Base-by-base conservation (phyloP, 2,329 filamentous ascomycete species). In the Verticillium alfalfae region DNA sequence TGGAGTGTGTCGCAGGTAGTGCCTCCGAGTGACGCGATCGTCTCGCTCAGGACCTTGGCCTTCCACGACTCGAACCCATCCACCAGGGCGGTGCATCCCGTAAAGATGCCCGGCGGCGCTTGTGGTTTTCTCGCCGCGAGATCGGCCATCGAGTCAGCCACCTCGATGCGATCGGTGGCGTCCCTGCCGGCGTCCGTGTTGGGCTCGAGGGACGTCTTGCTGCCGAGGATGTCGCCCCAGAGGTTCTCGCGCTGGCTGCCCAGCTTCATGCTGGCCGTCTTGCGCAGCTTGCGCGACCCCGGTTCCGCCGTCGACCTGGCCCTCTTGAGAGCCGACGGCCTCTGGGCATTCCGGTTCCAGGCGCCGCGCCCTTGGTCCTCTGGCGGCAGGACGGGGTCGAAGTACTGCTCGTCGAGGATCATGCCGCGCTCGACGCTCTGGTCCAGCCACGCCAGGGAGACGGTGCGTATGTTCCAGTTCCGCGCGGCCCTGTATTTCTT, bases 401-500 rank as follows among this genome's bases (percentile, higher is more conserved):
- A 99, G 63, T 86, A 86, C n/a, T 80, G 76, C 73, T 98, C 95
- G 61, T 97, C 91, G 22, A 99, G 79, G 22, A 93, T 90, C 92
- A 99, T 95, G 61, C 93, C 92, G 65, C 95, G 85, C 66, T 90
- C 84, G 63, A 95, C 75, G 69, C 91, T 94, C 70, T 97, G 91
- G 58, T 88, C 79, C 41, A 98, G 84, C 95, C 95, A 99, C 70
- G 93, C 88, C 38, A 91, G 74, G 1, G 90, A 88, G 31, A 99
- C 92, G 31, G 93, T 86, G 59, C 86, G 86, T 66, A 97, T 85
- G 56, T 84, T 82, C 93, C 95, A 99, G 67, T 83, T 83, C 67
- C 85, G 87, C n/a, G 94, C 95, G 61, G 92, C 92, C 61, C 86
- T 85, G 73, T 96, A 99, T 74, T 99, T 99, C 64, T 92, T 91